phyloP scores from a whole-genome alignment of 2,329 filamentous ascomycete species.

The Ophiostoma pallidulum region DNA sequence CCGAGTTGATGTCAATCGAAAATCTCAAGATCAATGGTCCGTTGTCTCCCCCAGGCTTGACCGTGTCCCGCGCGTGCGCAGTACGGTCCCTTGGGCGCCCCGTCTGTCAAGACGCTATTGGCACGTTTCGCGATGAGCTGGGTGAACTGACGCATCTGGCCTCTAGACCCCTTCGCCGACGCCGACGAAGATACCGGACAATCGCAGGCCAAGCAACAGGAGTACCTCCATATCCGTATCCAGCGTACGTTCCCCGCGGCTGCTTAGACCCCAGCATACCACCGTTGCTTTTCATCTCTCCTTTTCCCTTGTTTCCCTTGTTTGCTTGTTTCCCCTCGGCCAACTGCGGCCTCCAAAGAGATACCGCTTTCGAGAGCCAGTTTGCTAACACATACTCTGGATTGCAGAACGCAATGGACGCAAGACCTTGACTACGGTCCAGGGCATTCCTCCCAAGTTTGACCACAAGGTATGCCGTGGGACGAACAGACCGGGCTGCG shows the following conservation, averaged over 20 bases:
- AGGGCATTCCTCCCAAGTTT: conserved; percentile 97
- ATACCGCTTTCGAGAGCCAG: not conserved
- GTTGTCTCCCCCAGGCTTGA: conserved; percentile 26
- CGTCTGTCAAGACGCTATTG: too few species aligned
- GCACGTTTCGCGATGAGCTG: too few species aligned
- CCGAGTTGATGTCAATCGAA: conserved; percentile 76
- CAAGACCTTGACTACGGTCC: conserved; percentile 99
- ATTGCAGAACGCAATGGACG: conserved; percentile 95
- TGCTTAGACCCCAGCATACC: not conserved
- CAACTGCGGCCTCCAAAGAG: too few species aligned
- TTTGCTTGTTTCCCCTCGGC: not conserved
- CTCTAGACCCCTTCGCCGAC: conserved; percentile 98
- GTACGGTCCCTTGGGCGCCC: too few species aligned
- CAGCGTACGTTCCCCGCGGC: conserved; percentile 57
- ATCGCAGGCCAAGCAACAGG: conserved; percentile 65
- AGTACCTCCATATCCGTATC: conserved; percentile 99
- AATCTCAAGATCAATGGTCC: conserved; percentile 93
- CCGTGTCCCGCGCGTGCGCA: too few species aligned
- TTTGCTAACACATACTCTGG: not conserved
- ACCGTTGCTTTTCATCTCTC: not conserved
- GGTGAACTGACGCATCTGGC: too few species aligned
- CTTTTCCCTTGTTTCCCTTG: not conserved
- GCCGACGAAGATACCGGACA: conserved; percentile 98
- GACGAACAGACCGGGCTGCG: not conserved
- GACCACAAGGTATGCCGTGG: conserved; percentile 59